These are phyloP conservation scores for Betula pendula DNA, from an alignment of 306 rosid species.

Conservation along the genomic window DNA sequence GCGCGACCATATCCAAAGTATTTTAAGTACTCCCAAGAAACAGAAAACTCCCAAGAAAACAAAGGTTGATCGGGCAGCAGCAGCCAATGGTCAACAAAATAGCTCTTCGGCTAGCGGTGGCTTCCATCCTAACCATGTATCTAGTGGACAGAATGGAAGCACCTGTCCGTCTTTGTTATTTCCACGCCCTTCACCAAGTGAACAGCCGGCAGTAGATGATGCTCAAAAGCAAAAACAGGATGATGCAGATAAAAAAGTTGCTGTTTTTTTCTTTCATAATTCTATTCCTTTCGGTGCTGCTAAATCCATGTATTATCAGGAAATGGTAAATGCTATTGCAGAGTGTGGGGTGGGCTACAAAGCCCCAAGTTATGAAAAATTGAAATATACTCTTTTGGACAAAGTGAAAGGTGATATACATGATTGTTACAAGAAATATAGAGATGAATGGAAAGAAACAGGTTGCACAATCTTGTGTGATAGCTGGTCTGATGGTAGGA, in stretches of 20 bases:
- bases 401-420: slow-evolving; percentile 59
- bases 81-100: slow-evolving; percentile 45
- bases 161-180: slow-evolving; percentile 51
- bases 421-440: slow-evolving; percentile 44
- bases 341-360: slow-evolving; percentile 64
- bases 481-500: slow-evolving; percentile 54
- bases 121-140: slow-evolving; percentile 53
- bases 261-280: slow-evolving; percentile 62
- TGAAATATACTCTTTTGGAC: slow-evolving; percentile 55
- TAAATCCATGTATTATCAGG: slow-evolving; percentile 62
- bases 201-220: slow-evolving; percentile 48
- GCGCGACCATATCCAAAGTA: slow-evolving; percentile 56
- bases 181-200: slow-evolving; percentile 44
- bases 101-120: slow-evolving; percentile 72
- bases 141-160: slow-evolving; percentile 59
- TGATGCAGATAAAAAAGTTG: slow-evolving; percentile 60
- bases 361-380: slow-evolving; percentile 65
- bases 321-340: slow-evolving; percentile 68
- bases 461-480: slow-evolving; percentile 69
- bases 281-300: slow-evolving; percentile 64
- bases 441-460: slow-evolving; percentile 69
- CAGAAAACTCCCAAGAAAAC: slow-evolving; percentile 59
- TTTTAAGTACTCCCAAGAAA: slow-evolving; percentile 61
- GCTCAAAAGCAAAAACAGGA: slow-evolving; percentile 52
- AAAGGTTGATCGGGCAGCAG: slow-evolving; percentile 45